phyloP scores from a whole-genome alignment of 495 filamentous ascomycete species.

The Hypomontagnella submonticulosa region DNA sequence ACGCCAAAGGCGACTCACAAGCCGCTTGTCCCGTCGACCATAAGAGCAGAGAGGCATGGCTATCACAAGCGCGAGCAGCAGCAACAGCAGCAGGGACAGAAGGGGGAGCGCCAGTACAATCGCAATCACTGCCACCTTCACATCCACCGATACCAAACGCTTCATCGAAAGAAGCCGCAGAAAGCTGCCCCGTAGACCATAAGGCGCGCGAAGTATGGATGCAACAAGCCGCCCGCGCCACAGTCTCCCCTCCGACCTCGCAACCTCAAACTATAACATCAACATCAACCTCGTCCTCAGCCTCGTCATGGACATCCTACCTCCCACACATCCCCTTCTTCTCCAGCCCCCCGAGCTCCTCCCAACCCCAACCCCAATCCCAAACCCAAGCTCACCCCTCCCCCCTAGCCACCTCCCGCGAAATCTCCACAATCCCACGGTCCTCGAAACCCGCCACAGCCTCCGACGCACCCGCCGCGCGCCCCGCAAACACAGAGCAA shows the following conservation, averaged over 20 bases:
- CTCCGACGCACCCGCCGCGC: slow-evolving; percentile 55
- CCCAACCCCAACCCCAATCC: slow-evolving; percentile 53
- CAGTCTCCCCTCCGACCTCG: slow-evolving; percentile 2
- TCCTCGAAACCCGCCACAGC: slow-evolving; percentile 56
- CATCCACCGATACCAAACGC: slow-evolving; percentile 40
- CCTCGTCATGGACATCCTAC: slow-evolving; percentile 51
- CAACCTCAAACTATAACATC: slow-evolving; percentile 7
- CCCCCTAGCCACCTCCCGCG: slow-evolving; percentile 68
- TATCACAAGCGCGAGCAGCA: slow-evolving; percentile 59
- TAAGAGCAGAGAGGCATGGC: slow-evolving; percentile 84
- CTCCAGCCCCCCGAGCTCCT: slow-evolving; percentile 34
- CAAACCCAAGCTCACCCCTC: slow-evolving; percentile 42
- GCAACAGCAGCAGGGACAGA: slow-evolving; percentile 32
- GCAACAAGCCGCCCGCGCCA: slow-evolving; percentile 52
- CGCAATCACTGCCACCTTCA: slow-evolving; percentile 42
- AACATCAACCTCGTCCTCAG: slow-evolving; percentile 19
- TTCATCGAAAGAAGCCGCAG: slow-evolving; percentile 36
- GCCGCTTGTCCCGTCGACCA: slow-evolving; percentile 85
- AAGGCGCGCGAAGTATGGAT: slow-evolving; percentile 88
- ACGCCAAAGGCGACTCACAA: slow-evolving; percentile 23
- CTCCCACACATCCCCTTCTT: slow-evolving; percentile 48
- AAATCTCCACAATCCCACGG: slow-evolving; percentile 85
- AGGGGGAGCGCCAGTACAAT: slow-evolving; percentile 10
- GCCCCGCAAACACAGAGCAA: slow-evolving; percentile 73
- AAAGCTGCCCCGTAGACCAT: slow-evolving; percentile 86